These are phyloP conservation scores for Coemansia sp. DNA, from an alignment of 192 early-diverging fungal genomes.

Conservation along the genomic window DNA sequence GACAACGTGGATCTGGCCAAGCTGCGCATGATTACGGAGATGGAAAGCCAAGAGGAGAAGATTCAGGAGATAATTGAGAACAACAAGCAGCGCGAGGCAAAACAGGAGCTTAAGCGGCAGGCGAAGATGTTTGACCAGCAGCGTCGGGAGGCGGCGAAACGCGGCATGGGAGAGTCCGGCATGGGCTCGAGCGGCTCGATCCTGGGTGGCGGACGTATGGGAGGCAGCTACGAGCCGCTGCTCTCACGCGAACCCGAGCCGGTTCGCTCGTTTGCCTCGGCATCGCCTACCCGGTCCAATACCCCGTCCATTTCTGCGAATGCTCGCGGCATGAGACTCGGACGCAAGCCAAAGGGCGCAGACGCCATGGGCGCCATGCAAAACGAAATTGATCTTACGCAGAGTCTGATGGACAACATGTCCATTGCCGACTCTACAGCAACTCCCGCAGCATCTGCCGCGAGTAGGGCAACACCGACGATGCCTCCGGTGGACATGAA, in stretches of 20 bases:
- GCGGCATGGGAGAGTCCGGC: constrained; percentile 24
- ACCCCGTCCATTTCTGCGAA: constrained; percentile 30
- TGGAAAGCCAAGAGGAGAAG: constrained; percentile 98
- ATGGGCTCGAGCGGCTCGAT: constrained; percentile 56
- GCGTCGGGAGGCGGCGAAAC: constrained; percentile 71
- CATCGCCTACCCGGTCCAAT: constrained; percentile 21
- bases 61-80: constrained; percentile 91
- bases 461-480: constrained; percentile 8
- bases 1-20: constrained; percentile 90
- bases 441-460: constrained; percentile 2
- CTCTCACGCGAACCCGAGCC: constrained; percentile 44
- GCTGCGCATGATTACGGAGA: constrained; percentile 90
- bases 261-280: constrained; percentile 28
- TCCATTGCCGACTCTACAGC: constrained; percentile 11
- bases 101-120: constrained; percentile 91
- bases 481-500: constrained; percentile 54
- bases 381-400: constrained; percentile 73
- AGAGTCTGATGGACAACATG: constrained; percentile 41
- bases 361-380: constrained; percentile 81
- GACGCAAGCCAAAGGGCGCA: constrained; percentile 78
- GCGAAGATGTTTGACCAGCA: constrained; percentile 91
- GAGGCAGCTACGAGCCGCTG: constrained; percentile 47
- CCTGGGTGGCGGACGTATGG: constrained; percentile 56
- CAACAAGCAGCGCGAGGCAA: constrained; percentile 96
- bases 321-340: constrained; percentile 93